Percentiles rank a stretch among this genome's conserved stretches.
Conservation (phyloP, 257 asterid species). For the Leptodermis oblonga region DNA sequence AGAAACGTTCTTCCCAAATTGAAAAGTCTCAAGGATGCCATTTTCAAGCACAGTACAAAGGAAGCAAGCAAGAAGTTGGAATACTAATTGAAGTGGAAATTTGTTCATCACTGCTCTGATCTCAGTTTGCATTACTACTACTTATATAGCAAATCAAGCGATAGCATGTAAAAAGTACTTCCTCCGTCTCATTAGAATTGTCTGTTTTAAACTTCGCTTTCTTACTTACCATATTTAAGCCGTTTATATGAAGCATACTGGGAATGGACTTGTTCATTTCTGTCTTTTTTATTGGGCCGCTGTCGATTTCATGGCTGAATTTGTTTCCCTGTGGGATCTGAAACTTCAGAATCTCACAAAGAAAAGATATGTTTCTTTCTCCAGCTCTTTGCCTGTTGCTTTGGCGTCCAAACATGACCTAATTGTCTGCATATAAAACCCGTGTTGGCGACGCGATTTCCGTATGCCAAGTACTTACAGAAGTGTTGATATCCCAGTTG, state of each 20-base stretch:
- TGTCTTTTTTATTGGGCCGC: conserved; percentile 41
- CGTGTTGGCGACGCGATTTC: background rate
- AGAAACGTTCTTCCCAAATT: conserved; percentile 39
- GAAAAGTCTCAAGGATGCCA: conserved; percentile 17
- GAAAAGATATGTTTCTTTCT: conserved; percentile 41
- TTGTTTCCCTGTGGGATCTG: conserved; percentile 37
- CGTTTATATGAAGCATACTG: background rate
- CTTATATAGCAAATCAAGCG: too few species aligned
- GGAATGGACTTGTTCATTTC: conserved; percentile 11
- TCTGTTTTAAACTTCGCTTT: too few species aligned
- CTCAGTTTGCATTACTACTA: too few species aligned
- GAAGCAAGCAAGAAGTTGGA: background rate
- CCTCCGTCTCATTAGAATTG: too few species aligned
- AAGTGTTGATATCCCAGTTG: too few species aligned
- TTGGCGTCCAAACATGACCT: conserved; percentile 31
- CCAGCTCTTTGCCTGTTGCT: conserved; percentile 39
- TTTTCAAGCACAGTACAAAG: conserved; percentile 8
- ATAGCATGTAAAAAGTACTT: too few species aligned
- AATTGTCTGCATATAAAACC: background rate
- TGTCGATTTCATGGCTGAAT: conserved; percentile 61
- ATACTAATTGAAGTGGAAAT: background rate
- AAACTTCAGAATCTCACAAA: conserved; percentile 27
- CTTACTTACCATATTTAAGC: background rate
- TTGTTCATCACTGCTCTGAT: background rate
- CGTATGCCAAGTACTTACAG: background rate